Conservation (phyloP, 129 eudicot genomes). For the Pseudognaphalium luteoalbum region DNA sequence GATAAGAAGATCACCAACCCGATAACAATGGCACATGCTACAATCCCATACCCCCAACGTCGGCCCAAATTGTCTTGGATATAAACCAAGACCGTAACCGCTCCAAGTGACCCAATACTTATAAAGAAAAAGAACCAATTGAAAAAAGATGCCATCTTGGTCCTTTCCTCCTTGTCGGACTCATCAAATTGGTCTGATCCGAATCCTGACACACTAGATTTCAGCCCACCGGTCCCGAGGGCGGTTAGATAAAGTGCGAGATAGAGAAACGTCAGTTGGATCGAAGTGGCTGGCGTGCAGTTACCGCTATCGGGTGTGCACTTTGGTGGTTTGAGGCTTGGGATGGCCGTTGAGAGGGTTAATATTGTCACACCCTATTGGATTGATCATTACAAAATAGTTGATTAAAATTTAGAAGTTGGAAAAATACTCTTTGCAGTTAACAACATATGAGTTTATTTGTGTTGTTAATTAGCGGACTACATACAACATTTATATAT, state of each 20-base stretch:
- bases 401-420: neutral
- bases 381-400: neutral
- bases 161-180: constrained; percentile 48
- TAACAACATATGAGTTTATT: neutral
- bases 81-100: constrained; percentile 79
- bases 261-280: constrained; percentile 55
- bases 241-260: constrained; percentile 81
- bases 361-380: neutral
- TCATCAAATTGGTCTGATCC: constrained; percentile 95
- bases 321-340: constrained; percentile 7
- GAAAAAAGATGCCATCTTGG: constrained; percentile 66
- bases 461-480: too few relatives aligned
- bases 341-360: neutral
- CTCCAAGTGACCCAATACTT: constrained; percentile 67
- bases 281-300: constrained; percentile 50
- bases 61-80: constrained; percentile 80
- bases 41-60: constrained; percentile 84
- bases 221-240: constrained; percentile 85
- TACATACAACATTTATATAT: too few relatives aligned
- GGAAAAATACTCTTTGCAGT: neutral
- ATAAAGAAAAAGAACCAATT: constrained; percentile 93
- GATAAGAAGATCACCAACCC: constrained; percentile 58
- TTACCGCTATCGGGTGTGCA: constrained; percentile 45
- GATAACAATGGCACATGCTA: constrained; percentile 59
- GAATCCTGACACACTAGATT: constrained; percentile 87